Base-by-base conservation (phyloP, 345 rosid species). In the Salix koriyanagi region DNA sequence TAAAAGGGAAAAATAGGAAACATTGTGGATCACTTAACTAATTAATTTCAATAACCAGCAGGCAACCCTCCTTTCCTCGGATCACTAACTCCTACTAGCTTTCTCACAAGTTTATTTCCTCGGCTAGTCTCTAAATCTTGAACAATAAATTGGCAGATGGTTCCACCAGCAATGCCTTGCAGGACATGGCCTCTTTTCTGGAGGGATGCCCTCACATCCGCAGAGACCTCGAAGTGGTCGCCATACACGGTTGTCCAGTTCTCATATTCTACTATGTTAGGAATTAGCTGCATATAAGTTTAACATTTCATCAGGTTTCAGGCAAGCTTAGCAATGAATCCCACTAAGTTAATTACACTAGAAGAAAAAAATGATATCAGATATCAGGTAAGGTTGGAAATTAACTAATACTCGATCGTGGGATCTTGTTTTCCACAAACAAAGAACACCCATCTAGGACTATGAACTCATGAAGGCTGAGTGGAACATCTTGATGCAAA, bases 21-120 rank as follows among this genome's bases (percentile, higher is more conserved):
- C 14, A 12, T 14, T 2, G 46, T 11, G 46, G 46, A 42, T 11
- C 0, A 42, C 46, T 42, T 2, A 42, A 42, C 14, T 42, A 11
- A 42, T 42, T 42, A 85, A 79, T 85, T 6, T 85, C 65, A 91
- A 73, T 65, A 88, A 70, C 92, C 96, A 68, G 92, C 83, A 16
- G 96, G 91, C 68, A 79, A 74, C 6, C 94, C 93, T 79, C 94
- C 92, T 79, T 88, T 90, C 78, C 94, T 85, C 19, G 94, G 92
- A 77, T 91, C 94, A 83, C 90, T 88, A 1, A 90, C 89, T 19
- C 85, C 91, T 28, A 84, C 81, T 62, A 90, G 90, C 71, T 56
- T 46, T 66, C 79, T 82, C n/a, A 0, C 61, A 16, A 68, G n/a
- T 9, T 75, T 69, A 37, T 41, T 78, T 66, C 60, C 79, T 19